A percentile compares a stretch with the other conserved stretches of the same genome.
phyloP scores from a whole-genome alignment of 106 monocot species.

The Dioscorea dumetorum region DNA sequence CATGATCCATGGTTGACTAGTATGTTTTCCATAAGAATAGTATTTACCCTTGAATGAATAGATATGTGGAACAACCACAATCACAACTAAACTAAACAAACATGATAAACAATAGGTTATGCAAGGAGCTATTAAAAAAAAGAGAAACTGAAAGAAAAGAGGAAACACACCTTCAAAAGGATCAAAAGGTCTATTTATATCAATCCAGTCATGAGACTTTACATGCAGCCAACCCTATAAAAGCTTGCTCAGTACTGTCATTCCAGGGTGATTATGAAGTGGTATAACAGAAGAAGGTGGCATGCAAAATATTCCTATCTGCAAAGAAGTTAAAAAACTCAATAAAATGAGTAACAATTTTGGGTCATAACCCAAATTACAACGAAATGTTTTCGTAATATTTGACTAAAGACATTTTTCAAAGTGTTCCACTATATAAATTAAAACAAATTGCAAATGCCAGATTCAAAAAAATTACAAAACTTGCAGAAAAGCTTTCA shows the following conservation, averaged over 20 bases:
- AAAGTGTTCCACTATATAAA: neutral
- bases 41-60: no score
- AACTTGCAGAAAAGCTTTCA: slow-evolving; percentile 62
- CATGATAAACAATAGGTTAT: no score
- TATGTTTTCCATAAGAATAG: no score
- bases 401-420: neutral
- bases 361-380: neutral
- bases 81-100: no score
- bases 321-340: slow-evolving; percentile 9
- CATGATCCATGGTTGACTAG: no score
- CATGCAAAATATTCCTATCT: slow-evolving; percentile 95
- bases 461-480: slow-evolving; percentile 4
- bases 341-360: neutral
- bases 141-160: neutral
- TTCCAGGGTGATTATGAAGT: slow-evolving; percentile 95
- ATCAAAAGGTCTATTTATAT: slow-evolving; percentile 18
- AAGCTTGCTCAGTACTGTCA: slow-evolving; percentile 96
- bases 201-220: slow-evolving; percentile 87
- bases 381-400: neutral
- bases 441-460: neutral
- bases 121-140: neutral
- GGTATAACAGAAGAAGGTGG: slow-evolving; percentile 78
- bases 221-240: slow-evolving; percentile 75
- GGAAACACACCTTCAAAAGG: slow-evolving; percentile 32
- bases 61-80: no score